phyloP scores from a whole-genome alignment of 78 protist species.

The Planoprotostelium fungivorum region DNA sequence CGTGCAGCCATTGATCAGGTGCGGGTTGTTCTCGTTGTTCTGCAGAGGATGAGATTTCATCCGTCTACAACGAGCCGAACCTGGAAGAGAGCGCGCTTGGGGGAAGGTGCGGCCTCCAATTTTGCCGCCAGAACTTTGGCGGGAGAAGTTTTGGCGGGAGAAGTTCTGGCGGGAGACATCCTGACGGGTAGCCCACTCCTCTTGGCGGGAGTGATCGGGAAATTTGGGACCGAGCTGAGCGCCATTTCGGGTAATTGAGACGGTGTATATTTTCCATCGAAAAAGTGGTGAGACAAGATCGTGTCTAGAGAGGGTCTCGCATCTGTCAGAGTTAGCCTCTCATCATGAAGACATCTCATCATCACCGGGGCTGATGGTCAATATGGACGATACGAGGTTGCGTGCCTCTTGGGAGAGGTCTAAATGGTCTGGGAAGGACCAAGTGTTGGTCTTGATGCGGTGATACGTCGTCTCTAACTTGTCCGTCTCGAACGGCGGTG shows the following conservation, averaged over 20 bases:
- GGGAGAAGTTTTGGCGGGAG: neutral
- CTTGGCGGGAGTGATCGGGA: neutral
- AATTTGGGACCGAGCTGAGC: neutral
- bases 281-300: neutral
- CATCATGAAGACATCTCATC: neutral
- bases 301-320: slow-evolving; percentile 6
- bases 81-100: neutral
- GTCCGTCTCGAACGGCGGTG: slow-evolving; percentile 95
- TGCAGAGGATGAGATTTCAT: neutral
- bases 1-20: neutral
- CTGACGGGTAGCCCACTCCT: no score
- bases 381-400: slow-evolving; percentile 74
- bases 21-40: neutral
- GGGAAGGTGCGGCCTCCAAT: neutral
- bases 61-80: neutral
- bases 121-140: neutral
- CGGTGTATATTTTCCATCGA: neutral
- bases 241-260: neutral
- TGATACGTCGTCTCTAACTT: slow-evolving; percentile 87
- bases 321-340: slow-evolving; percentile 3
- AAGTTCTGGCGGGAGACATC: neutral
- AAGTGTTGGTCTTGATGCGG: slow-evolving; percentile 58
- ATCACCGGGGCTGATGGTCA: slow-evolving; percentile 67
- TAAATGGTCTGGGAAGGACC: slow-evolving; percentile 71
- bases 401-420: slow-evolving; percentile 41